Base-by-base conservation (phyloP, 768 basidiomycete genomes). In the Trametes meyenii region DNA sequence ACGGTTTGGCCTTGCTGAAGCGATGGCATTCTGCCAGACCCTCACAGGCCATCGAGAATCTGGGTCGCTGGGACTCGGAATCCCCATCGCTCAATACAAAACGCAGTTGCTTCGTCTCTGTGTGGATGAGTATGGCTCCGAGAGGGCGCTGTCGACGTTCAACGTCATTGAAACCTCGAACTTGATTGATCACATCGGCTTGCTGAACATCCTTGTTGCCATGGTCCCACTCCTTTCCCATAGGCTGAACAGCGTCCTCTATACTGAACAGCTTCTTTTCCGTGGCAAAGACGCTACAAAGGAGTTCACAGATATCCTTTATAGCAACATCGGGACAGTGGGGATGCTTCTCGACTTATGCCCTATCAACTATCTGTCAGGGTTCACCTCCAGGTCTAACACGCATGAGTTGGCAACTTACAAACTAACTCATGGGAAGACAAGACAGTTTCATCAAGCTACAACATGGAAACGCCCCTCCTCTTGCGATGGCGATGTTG, bases 101-200 rank as follows among this genome's bases (percentile, higher is more conserved):
- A 64, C 67, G 1, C 50, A 69, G 0, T 66, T 68, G 24, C 72
- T 80, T 23, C 43, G 53, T 17, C 70, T 83, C 13, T 66, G 74
- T 45, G 46, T 62, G 3, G 70, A 65, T 5, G 75, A 77, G 50
- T 79, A 81, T 60, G 49, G 52, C 4, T 19, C 33, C 10, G 21
- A 45, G 11, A 21, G 56, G 6, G 74, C 74, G 6, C 80, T 81
- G 1, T 45, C 69, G 6, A 50, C 58, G 1, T 84, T 83, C 65
- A 72, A 78, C 58, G 72, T 80, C 56, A 78, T 84, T 29, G 81
- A 83, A 33, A 78, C 81, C 0, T 83, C 81, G 19, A 82, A 83
- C 60, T 69, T 84, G 23, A 63, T 69, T 0, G 82, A 84, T 64
- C 79, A 81, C 66, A n/a, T 79, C 16, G 82, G 82, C 0, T 66